Evolutionary conservation across 176 grass and related monocot species (phyloP).

Genomic region (Puccinellia tenuiflora): DNA sequence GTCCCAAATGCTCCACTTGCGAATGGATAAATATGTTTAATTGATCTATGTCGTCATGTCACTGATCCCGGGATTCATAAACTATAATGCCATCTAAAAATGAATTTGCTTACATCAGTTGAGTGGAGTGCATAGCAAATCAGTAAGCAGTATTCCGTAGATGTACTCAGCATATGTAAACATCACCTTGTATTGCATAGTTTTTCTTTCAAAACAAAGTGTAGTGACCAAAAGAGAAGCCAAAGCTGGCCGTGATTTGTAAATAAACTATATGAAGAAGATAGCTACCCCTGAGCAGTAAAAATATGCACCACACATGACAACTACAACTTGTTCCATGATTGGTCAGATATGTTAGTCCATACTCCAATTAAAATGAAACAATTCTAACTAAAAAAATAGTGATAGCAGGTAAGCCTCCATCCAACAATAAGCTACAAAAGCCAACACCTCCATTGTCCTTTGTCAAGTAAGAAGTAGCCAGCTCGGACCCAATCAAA

Average conservation of each 20-base stretch:
- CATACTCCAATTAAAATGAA: background rate
- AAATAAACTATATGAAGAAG: too few relatives aligned
- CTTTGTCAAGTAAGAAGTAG: background rate
- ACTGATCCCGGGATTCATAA: background rate
- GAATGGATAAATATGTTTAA: background rate
- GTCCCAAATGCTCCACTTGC: constrained; percentile 1
- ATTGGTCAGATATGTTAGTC: background rate
- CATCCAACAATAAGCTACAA: background rate
- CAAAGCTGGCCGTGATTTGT: too few relatives aligned
- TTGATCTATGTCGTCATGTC: background rate
- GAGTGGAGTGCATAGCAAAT: background rate
- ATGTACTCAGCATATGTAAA: background rate
- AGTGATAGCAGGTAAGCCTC: background rate
- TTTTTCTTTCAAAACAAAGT: too few relatives aligned
- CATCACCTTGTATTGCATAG: too few relatives aligned
- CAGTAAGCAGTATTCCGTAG: background rate
- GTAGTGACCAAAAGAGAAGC: too few relatives aligned
- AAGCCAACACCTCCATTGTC: background rate
- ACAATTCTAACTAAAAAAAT: background rate
- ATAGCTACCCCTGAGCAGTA: too few relatives aligned
- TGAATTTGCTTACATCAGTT: background rate
- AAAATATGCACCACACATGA: background rate
- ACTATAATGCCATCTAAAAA: background rate
- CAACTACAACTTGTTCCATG: background rate
- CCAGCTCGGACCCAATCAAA: constrained; percentile 8